Evolutionary conservation across 441 rosid genomes (phyloP).

Genomic region (Adansonia madagascariensis): DNA sequence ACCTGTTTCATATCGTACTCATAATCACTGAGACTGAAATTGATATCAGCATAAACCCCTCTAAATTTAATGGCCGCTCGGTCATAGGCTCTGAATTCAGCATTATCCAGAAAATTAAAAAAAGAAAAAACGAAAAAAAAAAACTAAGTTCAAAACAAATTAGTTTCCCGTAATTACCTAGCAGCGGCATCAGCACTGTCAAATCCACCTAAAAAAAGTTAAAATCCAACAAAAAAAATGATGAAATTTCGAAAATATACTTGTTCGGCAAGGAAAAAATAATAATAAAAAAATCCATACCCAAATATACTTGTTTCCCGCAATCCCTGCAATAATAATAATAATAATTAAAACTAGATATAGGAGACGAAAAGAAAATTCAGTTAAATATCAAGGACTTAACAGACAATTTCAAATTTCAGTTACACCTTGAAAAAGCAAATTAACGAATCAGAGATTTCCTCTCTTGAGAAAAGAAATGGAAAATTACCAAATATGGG

Average conservation of each 20-base stretch:
- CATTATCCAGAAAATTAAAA: too few relatives aligned
- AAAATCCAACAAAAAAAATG: slow-evolving; percentile 25
- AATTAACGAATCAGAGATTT: background rate
- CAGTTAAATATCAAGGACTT: background rate
- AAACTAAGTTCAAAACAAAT: background rate
- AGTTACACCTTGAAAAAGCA: background rate
- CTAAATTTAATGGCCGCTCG: slow-evolving; percentile 93
- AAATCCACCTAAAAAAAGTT: slow-evolving; percentile 67
- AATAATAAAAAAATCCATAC: slow-evolving; percentile 41
- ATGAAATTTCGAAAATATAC: background rate
- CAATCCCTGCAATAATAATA: slow-evolving; percentile 68
- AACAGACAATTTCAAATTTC: background rate
- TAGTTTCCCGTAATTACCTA: slow-evolving; percentile 41
- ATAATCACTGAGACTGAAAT: slow-evolving; percentile 72
- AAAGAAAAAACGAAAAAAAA: background rate
- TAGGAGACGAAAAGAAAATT: background rate
- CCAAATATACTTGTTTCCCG: slow-evolving; percentile 94
- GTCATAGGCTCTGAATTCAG: slow-evolving; percentile 72
- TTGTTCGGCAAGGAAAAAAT: background rate
- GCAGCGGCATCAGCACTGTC: slow-evolving; percentile 96
- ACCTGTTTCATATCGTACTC: slow-evolving; percentile 89
- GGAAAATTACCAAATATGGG: slow-evolving; percentile 76
- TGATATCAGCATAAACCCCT: slow-evolving; percentile 88
- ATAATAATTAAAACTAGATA: too few relatives aligned
- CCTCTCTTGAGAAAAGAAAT: too few relatives aligned